phyloP scores from a whole-genome alignment of 1,284 basidiomycete species.

The Puccinia polysora region DNA sequence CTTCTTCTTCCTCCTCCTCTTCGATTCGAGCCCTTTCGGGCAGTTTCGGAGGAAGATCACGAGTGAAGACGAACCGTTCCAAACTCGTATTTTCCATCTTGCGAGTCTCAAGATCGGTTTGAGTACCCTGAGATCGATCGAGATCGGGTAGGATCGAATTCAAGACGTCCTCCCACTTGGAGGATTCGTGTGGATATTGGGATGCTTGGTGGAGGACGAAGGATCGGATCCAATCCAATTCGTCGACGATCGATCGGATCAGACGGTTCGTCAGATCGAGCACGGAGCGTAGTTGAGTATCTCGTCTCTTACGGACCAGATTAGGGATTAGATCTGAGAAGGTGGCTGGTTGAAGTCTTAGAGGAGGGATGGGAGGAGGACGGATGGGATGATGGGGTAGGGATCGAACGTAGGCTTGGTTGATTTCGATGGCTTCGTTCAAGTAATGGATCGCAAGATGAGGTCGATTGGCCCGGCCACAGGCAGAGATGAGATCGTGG shows the following conservation, averaged over 20 bases:
- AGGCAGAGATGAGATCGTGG: conserved; percentile 35
- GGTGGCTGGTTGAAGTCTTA: conserved; percentile 39
- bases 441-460: conserved; percentile 38
- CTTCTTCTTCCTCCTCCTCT: no score
- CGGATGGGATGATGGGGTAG: background rate
- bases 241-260: conserved; percentile 1
- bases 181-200: background rate
- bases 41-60: no score
- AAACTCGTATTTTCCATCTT: no score
- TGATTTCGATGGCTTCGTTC: conserved; percentile 14
- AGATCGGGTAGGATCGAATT: background rate
- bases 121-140: background rate
- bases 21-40: no score
- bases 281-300: conserved; percentile 25
- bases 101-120: background rate
- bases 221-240: conserved; percentile 6
- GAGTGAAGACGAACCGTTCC: no score
- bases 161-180: background rate
- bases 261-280: background rate
- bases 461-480: conserved; percentile 2
- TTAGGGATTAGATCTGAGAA: conserved; percentile 14
- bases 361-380: background rate
- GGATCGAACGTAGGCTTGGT: conserved; percentile 11
- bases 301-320: conserved; percentile 22
- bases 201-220: background rate